These are phyloP conservation scores for Yamadazyma trypodendri DNA, from an alignment of 1,139 yeast genomes.

Conservation along the genomic window DNA sequence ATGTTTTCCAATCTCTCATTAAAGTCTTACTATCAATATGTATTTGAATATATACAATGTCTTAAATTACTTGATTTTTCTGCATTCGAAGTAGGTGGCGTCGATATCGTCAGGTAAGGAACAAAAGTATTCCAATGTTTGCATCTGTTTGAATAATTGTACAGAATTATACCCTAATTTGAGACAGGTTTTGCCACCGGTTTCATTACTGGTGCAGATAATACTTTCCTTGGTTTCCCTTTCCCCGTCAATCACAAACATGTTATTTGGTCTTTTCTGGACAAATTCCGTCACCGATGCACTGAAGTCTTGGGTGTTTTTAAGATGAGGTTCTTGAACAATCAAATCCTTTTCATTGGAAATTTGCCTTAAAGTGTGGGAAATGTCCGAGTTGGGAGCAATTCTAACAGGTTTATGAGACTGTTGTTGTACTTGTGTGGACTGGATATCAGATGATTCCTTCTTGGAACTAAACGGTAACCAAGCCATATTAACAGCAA, in stretches of 20 bases:
- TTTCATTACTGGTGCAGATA: conserved; percentile 39
- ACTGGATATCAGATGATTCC: background rate
- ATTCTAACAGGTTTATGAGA: conserved; percentile 29
- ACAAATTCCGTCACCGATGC: conserved; percentile 21
- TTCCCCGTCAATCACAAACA: conserved; percentile 47
- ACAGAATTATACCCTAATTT: conserved; percentile 38
- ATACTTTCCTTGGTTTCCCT: conserved; percentile 38
- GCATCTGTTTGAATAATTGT: conserved; percentile 48
- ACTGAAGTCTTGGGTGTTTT: conserved; percentile 12
- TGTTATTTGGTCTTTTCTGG: conserved; percentile 27
- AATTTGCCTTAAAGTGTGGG: conserved; percentile 38
- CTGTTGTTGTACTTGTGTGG: conserved; percentile 31
- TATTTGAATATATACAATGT: conserved; percentile 3
- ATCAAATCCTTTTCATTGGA: conserved; percentile 18
- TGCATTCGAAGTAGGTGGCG: conserved; percentile 49
- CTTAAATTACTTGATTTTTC: conserved; percentile 29
- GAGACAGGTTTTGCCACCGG: conserved; percentile 48
- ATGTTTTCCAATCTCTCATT: conserved; percentile 17
- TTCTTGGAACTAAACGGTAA: conserved; percentile 11
- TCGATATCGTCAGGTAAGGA: conserved; percentile 47
- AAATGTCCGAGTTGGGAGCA: conserved; percentile 30
- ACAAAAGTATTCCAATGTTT: conserved; percentile 43
- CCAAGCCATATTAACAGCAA: conserved; percentile 15
- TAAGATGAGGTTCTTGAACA: conserved; percentile 13
- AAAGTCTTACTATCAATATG: conserved; percentile 5